Percentiles rank a stretch among this genome's conserved stretches.
Conservation (phyloP, 306 rosid species). For the Acacia confusa region DNA sequence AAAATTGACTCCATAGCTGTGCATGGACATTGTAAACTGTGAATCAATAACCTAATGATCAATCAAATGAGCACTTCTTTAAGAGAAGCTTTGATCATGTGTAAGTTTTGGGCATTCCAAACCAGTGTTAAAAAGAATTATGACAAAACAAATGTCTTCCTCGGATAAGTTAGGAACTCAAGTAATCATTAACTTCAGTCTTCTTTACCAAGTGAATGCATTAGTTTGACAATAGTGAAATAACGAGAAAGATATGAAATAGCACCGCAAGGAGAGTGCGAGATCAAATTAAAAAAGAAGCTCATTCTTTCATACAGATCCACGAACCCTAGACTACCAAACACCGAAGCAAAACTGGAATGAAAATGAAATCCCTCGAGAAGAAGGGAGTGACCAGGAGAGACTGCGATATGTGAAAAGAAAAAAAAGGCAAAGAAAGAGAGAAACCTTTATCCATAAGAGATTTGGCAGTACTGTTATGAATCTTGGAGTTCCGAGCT, state of each 20-base stretch:
- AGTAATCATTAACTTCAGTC: not conserved
- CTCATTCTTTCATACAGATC: not conserved
- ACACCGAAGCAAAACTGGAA: not conserved
- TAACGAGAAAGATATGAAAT: not conserved
- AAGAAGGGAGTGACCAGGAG: not conserved
- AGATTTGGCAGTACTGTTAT: constrained; percentile 5
- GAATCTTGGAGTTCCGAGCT: constrained; percentile 27
- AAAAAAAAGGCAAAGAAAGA: not conserved
- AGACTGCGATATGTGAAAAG: not conserved
- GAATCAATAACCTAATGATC: not conserved
- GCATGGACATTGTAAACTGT: not conserved
- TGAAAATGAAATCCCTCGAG: not conserved
- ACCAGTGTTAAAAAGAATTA: not conserved
- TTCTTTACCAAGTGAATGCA: not conserved
- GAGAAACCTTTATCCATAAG: constrained; percentile 25
- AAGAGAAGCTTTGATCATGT: not conserved
- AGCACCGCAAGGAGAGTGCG: not conserved
- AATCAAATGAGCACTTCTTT: not conserved
- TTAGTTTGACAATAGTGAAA: not conserved
- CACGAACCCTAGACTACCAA: not conserved
- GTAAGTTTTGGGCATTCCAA: not conserved
- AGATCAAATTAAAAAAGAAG: not conserved
- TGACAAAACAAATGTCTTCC: not conserved
- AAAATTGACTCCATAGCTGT: not conserved
- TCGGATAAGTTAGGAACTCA: not conserved